Conservation (phyloP, 2,329 filamentous ascomycete species). For the Cladosporium sp. region DNA sequence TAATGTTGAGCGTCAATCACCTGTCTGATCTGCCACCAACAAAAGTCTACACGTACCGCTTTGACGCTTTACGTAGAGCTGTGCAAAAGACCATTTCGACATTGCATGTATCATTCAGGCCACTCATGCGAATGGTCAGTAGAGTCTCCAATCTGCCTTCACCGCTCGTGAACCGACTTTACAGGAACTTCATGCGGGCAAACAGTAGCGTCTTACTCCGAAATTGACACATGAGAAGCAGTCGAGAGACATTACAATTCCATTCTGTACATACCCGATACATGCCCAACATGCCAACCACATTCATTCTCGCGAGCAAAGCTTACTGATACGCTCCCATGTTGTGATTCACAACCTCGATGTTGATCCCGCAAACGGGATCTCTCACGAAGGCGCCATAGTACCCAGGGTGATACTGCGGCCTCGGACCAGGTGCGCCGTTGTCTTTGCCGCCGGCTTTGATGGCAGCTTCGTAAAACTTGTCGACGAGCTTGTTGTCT, state of each 20-base stretch:
- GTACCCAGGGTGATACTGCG: constrained; percentile 21
- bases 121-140: too few relatives aligned
- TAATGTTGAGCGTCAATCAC: background rate
- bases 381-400: constrained; percentile 22
- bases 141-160: too few relatives aligned
- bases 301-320: background rate
- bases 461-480: constrained; percentile 20
- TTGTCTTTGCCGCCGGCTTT: constrained; percentile 22
- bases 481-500: constrained; percentile 19
- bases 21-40: too few relatives aligned
- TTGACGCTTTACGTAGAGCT: too few relatives aligned
- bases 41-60: too few relatives aligned
- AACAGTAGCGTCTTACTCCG: too few relatives aligned
- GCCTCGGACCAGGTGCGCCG: constrained; percentile 19
- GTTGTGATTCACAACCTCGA: constrained; percentile 18
- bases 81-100: too few relatives aligned
- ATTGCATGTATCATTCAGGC: too few relatives aligned
- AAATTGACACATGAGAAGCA: too few relatives aligned
- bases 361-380: constrained; percentile 21
- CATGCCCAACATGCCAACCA: too few relatives aligned
- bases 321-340: background rate
- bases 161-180: too few relatives aligned
- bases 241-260: background rate
- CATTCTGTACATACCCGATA: background rate
- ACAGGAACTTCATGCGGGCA: too few relatives aligned